Percentiles rank a stretch among this genome's conserved stretches.
These are phyloP conservation scores for Neonectria ditissima DNA, from an alignment of 2,329 filamentous ascomycete genomes.

Conservation along the genomic window DNA sequence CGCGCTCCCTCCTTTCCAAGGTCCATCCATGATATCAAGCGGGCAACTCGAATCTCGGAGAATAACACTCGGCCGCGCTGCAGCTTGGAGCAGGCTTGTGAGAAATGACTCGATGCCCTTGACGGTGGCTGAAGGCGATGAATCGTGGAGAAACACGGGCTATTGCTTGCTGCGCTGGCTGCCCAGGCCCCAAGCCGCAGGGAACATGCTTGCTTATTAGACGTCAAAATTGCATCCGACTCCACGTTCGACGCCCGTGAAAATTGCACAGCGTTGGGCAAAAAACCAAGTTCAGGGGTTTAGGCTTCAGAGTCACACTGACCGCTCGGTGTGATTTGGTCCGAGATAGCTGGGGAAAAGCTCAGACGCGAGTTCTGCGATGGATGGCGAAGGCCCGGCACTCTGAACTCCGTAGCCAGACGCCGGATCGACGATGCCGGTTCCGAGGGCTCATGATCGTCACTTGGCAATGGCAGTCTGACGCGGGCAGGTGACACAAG, in stretches of 20 bases:
- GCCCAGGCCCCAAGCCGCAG: conserved; percentile 3
- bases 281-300: background rate
- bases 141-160: conserved; percentile 19
- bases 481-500: background rate
- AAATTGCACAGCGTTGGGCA: background rate
- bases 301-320: background rate
- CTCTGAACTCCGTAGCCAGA: background rate
- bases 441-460: background rate
- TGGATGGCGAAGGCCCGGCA: background rate
- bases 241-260: background rate
- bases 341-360: background rate
- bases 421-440: background rate
- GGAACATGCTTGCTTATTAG: conserved; percentile 24
- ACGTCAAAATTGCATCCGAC: conserved; percentile 19
- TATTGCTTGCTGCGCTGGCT: background rate
- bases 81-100: background rate
- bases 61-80: background rate
- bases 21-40: conserved; percentile 5
- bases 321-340: background rate
- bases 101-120: conserved; percentile 1
- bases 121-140: conserved; percentile 7
- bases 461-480: background rate
- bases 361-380: background rate
- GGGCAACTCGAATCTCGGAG: background rate
- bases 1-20: background rate